Base-by-base conservation (phyloP, 768 basidiomycete species). In the Trametes coccinea region DNA sequence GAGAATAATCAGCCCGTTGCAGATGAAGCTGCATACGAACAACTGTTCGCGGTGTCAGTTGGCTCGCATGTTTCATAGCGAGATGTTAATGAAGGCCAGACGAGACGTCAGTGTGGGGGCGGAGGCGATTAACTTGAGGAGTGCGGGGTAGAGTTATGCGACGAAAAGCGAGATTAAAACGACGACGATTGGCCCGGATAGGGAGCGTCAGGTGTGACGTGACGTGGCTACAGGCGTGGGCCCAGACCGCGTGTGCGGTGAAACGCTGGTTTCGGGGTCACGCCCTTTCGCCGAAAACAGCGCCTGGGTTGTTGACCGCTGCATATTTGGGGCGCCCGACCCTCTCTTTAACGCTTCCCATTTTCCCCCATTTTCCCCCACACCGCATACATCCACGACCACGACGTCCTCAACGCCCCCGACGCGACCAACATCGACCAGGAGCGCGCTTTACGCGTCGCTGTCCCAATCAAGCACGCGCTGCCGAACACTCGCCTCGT, bases 401-500 rank as follows among this genome's bases (percentile, higher is more conserved):
- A 61, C 65, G 43, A 53, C 61, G 56, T 40, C 47, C 30, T 16
- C 52, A 13, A 49, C 65, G 37, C 49, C 57, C 33, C 46, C 60
- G 56, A 55, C 51, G 17, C 27, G 53, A 31, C 60, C 55, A 9
- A 14, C 40, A 5, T 41, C 62, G 53, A 41, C 66, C 51, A 55
- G 52, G 53, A 61, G 56, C 62, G 62, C 55, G 51, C 39, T 40
- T 31, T 63, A 53, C 62, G 62, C 66, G 66, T 59, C 52, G 46
- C 54, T 59, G 46, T 58, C 46, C 60, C 29, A 31, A 59, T 64
- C 56, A 53, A 29, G 37, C 45, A 46, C 31, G 53, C 49, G 50
- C 54, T 52, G 57, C 56, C 34, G 34, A 37, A 6, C 11, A 37
- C 43, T 56, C 48, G 58, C 67, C 67, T 68, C 69, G 69, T 69